phyloP scores from a whole-genome alignment of 352 stramenopile species.

The Phytopythium vexans region DNA sequence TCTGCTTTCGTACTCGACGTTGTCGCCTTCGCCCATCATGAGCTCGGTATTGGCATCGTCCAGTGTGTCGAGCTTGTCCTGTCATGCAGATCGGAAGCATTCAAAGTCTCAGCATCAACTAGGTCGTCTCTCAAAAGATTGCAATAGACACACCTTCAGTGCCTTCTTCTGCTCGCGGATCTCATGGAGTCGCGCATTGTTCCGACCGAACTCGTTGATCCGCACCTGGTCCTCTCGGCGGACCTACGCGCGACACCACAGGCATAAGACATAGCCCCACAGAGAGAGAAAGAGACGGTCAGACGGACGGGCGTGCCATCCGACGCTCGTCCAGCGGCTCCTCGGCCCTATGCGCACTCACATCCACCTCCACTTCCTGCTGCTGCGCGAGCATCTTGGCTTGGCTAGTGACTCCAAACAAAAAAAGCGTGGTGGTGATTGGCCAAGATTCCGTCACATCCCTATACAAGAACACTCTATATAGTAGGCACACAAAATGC shows the following conservation, averaged over 20 bases:
- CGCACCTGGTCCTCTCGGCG: conserved; percentile 94
- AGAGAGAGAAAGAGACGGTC: not conserved
- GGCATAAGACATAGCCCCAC: not conserved
- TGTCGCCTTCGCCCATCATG: conserved; percentile 93
- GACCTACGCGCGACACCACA: conserved; percentile 63
- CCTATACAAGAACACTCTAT: conserved; percentile 11
- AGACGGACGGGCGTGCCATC: not conserved
- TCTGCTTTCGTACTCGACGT: conserved; percentile 46
- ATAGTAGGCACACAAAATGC: too few species aligned
- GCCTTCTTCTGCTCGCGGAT: conserved; percentile 88
- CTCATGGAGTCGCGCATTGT: conserved; percentile 94
- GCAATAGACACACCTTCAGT: conserved; percentile 66
- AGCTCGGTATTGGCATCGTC: conserved; percentile 97
- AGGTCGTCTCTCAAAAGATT: too few species aligned
- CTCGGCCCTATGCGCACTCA: conserved; percentile 21
- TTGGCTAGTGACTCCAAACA: not conserved
- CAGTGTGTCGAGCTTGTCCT: conserved; percentile 94
- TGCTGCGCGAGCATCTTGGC: conserved; percentile 68
- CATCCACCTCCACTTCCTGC: conserved; percentile 81
- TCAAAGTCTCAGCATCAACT: not conserved
- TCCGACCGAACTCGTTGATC: conserved; percentile 98
- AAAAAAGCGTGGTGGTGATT: not conserved
- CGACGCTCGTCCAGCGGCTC: too few species aligned
- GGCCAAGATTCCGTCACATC: not conserved
- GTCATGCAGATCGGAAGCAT: not conserved